These are phyloP conservation scores for Gautieria morchelliformis DNA, from an alignment of 768 basidiomycete species.

Conservation along the genomic window DNA sequence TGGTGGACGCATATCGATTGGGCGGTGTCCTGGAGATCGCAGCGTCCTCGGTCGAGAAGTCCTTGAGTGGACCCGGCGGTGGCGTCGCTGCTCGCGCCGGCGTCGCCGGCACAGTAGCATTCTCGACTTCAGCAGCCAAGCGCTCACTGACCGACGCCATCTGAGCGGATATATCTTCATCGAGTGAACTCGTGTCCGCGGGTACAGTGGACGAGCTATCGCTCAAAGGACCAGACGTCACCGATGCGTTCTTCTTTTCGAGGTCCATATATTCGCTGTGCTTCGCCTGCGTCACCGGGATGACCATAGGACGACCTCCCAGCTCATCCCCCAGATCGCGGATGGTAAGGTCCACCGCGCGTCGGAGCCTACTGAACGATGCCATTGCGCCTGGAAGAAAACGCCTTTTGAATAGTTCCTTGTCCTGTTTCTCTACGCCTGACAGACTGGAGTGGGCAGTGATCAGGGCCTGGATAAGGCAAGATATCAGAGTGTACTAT, in stretches of 20 bases:
- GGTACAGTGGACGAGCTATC: neutral
- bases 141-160: neutral
- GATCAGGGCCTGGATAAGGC: constrained; percentile 13
- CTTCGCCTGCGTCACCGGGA: constrained; percentile 6
- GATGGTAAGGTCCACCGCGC: constrained; percentile 14
- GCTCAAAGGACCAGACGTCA: neutral
- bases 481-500: neutral
- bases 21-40: neutral
- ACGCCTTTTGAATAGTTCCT: constrained; percentile 11
- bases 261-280: constrained; percentile 14
- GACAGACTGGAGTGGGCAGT: constrained; percentile 15
- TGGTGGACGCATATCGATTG: neutral
- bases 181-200: neutral
- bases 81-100: neutral
- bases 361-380: constrained; percentile 12
- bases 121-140: neutral
- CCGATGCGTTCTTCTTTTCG: neutral
- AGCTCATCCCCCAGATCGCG: constrained; percentile 12
- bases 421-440: constrained; percentile 13
- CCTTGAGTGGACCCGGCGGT: neutral
- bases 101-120: no score
- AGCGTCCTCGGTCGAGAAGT: neutral
- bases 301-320: constrained; percentile 8
- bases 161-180: neutral
- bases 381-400: constrained; percentile 14